Evolutionary conservation across 176 grass and related monocot species (phyloP).

Genomic region (Bothriochloa decipiens): DNA sequence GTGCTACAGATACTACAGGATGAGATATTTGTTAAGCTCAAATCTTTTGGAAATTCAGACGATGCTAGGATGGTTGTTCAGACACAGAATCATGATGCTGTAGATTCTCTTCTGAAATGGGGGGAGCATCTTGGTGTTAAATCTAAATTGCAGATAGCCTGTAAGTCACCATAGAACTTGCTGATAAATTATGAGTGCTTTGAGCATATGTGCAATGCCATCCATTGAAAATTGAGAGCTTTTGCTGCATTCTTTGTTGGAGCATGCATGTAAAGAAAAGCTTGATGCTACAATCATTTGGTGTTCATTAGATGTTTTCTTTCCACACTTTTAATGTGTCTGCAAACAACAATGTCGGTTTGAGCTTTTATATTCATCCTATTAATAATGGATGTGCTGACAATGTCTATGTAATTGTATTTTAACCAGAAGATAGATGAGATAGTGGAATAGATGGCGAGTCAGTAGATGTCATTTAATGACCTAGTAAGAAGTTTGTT

Average conservation of each 20-base stretch:
- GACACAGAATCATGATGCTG: constrained; percentile 47
- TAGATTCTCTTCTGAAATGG: constrained; percentile 80
- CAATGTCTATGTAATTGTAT: neutral
- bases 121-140: constrained; percentile 71
- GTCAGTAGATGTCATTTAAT: constrained; percentile 10
- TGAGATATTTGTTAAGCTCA: constrained; percentile 55
- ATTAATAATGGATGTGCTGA: neutral
- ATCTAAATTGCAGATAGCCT: constrained; percentile 77
- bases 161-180: constrained; percentile 60
- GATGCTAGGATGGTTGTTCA: constrained; percentile 43
- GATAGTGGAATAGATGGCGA: neutral
- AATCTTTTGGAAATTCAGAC: constrained; percentile 40
- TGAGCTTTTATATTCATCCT: constrained; percentile 2
- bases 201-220: neutral
- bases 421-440: neutral
- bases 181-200: constrained; percentile 37
- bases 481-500: neutral
- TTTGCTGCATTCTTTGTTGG: neutral
- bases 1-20: constrained; percentile 54
- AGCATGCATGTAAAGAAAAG: neutral
- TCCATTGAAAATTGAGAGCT: neutral
- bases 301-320: neutral
- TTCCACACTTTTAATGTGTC: neutral
- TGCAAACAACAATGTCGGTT: neutral
- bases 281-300: neutral